These are phyloP conservation scores for Gnomoniopsis smithogilvyi DNA, from an alignment of 2,329 filamentous ascomycete species.

Conservation along the genomic window DNA sequence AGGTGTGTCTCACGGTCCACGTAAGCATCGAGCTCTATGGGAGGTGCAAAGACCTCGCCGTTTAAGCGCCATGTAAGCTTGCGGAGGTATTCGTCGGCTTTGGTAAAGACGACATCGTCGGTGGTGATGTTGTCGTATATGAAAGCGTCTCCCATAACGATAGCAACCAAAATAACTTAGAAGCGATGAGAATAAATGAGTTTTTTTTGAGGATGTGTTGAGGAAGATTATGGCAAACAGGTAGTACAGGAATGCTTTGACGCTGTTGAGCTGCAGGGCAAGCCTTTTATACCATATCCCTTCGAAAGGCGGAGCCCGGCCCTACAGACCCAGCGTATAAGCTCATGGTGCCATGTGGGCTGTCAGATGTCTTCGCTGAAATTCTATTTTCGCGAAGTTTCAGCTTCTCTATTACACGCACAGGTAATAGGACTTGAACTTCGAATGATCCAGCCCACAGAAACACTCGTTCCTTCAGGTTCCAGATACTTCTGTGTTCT, in stretches of 20 bases:
- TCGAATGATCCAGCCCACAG: too few species aligned
- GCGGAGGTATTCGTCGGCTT: conserved; percentile 28
- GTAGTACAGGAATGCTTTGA: background rate
- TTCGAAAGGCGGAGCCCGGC: background rate
- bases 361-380: conserved; percentile 21
- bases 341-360: conserved; percentile 14
- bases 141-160: conserved; percentile 6
- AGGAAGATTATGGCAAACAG: too few species aligned
- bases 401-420: background rate
- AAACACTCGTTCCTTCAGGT: too few species aligned
- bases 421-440: background rate
- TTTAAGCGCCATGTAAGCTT: conserved; percentile 29
- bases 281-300: background rate
- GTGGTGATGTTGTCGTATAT: conserved; percentile 19
- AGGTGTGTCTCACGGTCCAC: conserved; percentile 26
- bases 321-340: conserved; percentile 14
- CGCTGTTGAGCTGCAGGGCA: background rate
- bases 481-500: too few species aligned
- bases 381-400: conserved; percentile 13
- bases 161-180: background rate
- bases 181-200: background rate
- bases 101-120: conserved; percentile 25
- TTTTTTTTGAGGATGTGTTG: too few species aligned
- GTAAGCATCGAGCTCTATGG: conserved; percentile 27
- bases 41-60: conserved; percentile 27